These are phyloP conservation scores for Stereocaulon alpinum DNA, from an alignment of 495 filamentous ascomycete genomes.

Conservation along the genomic window DNA sequence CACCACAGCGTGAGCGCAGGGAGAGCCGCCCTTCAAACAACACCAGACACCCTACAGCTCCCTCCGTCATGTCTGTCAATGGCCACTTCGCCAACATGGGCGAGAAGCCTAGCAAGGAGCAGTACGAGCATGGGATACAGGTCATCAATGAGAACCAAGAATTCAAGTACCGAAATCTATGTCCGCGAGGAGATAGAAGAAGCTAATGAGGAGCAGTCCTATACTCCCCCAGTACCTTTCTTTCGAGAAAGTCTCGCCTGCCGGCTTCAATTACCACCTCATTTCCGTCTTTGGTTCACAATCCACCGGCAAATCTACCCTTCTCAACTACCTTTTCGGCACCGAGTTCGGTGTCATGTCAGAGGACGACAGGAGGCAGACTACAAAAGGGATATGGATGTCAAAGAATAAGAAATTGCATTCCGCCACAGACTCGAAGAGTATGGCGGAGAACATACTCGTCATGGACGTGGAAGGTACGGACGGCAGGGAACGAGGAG, in stretches of 20 bases:
- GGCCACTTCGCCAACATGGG: constrained; percentile 79
- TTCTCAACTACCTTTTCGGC: constrained; percentile 91
- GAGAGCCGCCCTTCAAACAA: constrained; percentile 17
- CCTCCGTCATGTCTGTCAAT: constrained; percentile 62
- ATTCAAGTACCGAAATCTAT: constrained; percentile 65
- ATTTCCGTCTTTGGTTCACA: constrained; percentile 98
- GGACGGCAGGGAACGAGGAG: constrained; percentile 89
- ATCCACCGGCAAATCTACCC: constrained; percentile 95
- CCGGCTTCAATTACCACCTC: constrained; percentile 97
- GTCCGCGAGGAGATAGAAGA: not conserved
- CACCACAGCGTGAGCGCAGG: constrained; percentile 4
- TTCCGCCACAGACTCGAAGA: constrained; percentile 28
- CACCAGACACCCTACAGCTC: constrained; percentile 38
- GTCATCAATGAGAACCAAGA: constrained; percentile 92
- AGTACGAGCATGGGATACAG: constrained; percentile 89
- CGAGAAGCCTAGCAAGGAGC: constrained; percentile 49
- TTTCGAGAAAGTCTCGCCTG: constrained; percentile 64
- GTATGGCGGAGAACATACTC: constrained; percentile 93
- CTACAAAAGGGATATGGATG: constrained; percentile 99
- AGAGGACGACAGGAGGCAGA: constrained; percentile 80
- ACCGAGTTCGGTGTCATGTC: constrained; percentile 96
- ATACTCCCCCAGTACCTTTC: constrained; percentile 73
- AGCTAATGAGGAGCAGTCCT: constrained; percentile 38
- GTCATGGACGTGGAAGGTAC: constrained; percentile 99
- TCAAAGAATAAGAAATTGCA: constrained; percentile 69